A percentile compares a stretch with the other conserved stretches of the same genome.
These are phyloP conservation scores for Solanum chmielewskii DNA, from an alignment of 257 asterid species.

Conservation along the genomic window DNA sequence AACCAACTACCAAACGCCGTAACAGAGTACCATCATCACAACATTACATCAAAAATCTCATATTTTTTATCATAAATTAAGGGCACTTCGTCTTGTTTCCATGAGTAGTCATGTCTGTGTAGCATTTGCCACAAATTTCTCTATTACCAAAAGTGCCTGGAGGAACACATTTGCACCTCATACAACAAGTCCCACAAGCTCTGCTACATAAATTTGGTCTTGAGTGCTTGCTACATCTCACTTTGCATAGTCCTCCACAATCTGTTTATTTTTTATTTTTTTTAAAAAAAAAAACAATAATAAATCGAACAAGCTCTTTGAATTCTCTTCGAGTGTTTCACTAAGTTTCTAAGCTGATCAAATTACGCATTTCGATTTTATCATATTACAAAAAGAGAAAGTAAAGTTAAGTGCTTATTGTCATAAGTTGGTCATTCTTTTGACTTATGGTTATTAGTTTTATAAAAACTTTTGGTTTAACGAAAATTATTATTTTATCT, in stretches of 20 bases:
- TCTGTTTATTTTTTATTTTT: conserved; percentile 11
- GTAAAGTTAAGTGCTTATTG: too few species aligned
- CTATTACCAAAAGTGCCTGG: conserved; percentile 79
- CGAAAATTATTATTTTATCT: background rate
- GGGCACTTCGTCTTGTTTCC: conserved; percentile 62
- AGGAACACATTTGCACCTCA: conserved; percentile 82
- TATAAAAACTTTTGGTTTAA: background rate
- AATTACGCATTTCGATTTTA: background rate
- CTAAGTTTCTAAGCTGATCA: background rate
- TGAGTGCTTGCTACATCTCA: conserved; percentile 48
- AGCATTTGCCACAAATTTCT: conserved; percentile 53
- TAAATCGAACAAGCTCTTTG: background rate
- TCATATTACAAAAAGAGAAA: too few species aligned
- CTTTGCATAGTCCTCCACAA: conserved; percentile 44
- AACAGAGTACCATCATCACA: background rate
- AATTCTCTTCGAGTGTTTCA: background rate
- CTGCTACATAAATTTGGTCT: conserved; percentile 61
- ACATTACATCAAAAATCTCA: background rate
- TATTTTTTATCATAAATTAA: background rate
- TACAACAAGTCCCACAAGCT: conserved; percentile 78
- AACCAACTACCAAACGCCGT: background rate
- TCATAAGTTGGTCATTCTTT: background rate
- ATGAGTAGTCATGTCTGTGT: conserved; percentile 76
- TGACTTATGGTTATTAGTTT: background rate
- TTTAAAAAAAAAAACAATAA: background rate